These are phyloP conservation scores for Neonectria sp. DNA, from an alignment of 2,329 filamentous ascomycete species.

Conservation along the genomic window DNA sequence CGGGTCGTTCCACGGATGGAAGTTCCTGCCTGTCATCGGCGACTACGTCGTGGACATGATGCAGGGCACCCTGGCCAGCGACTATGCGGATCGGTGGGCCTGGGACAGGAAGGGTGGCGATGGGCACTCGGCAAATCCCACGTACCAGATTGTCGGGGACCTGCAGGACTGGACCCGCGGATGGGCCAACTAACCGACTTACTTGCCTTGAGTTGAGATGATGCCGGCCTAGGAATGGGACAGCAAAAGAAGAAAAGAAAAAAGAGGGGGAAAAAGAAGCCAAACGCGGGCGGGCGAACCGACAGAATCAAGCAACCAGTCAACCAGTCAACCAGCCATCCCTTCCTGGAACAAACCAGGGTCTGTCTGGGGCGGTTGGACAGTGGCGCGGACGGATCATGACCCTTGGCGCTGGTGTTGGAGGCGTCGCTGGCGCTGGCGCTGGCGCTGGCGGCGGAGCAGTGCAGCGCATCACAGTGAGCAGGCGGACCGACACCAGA, in stretches of 20 bases:
- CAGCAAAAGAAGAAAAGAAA: neutral
- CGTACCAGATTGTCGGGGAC: constrained; percentile 59
- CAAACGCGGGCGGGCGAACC: neutral
- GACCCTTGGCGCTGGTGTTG: constrained; percentile 16
- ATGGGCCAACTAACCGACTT: constrained; percentile 41
- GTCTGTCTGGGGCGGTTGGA: no score
- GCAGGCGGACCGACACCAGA: neutral
- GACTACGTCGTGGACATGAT: constrained; percentile 70
- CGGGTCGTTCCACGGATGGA: constrained; percentile 76
- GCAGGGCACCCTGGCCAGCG: constrained; percentile 56
- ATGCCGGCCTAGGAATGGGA: neutral
- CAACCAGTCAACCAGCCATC: neutral
- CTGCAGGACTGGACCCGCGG: constrained; percentile 56
- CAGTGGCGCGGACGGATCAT: neutral
- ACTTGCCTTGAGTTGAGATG: neutral
- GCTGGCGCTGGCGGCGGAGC: constrained; percentile 18
- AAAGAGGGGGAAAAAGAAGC: neutral
- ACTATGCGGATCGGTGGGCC: constrained; percentile 59
- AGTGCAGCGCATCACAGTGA: neutral
- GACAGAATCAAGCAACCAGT: neutral
- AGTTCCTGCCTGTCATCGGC: constrained; percentile 75
- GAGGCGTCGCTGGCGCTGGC: constrained; percentile 16
- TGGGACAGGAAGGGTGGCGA: constrained; percentile 62
- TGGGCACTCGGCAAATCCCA: constrained; percentile 59
- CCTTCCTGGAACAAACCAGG: no score